Evolutionary conservation across 768 basidiomycete species (phyloP), one percentile per base, ranked within the genome.

Genomic region (Termitomyces sp.): DNA sequence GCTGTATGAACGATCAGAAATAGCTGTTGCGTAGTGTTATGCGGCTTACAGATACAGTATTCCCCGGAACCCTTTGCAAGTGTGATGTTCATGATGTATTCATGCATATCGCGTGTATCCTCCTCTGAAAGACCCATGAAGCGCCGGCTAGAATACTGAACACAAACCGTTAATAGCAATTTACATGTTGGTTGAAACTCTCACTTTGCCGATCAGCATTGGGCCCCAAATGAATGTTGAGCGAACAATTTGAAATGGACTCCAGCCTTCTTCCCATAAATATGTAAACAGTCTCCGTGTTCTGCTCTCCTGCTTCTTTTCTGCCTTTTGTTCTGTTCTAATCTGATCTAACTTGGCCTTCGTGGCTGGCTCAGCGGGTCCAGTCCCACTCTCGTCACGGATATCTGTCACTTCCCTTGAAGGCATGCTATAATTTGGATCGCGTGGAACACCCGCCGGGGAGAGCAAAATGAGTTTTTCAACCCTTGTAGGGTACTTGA

Each of bases 241-340:
- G 24, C 95, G 82, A 49, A 95, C 84, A 55, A 96, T 77, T 60
- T 92, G 88, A 76, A 98, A 96, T 18, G 95, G 95, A 65, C 90
- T 92, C 83, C 85, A 92, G 3, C 92, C 93, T 65, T 91, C 88
- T 70, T 95, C 93, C 94, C 94, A 96, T 1, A 92, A 72, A 68
- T 93, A 90, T 13, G 81, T 85, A 63, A 90, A 72, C 6, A 92
- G 59, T 57, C 74, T 79, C 38, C 82, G 73, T 11, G 78, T 66
- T 13, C 78, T 75, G 61, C 76, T 86, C 72, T 84, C 81, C 47
- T 79, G 75, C 41, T 67, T 68, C 69, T 85, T 84, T 26, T 74
- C 77, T 3, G 68, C 74, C 53, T 73, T 75, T 67, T 89, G 87
- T 60, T 84, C 79, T 8, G 74, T 69, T 57, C 79, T 76, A 10